phyloP scores from a whole-genome alignment of 106 monocot genomes.

The Dendrobium huoshanense region DNA sequence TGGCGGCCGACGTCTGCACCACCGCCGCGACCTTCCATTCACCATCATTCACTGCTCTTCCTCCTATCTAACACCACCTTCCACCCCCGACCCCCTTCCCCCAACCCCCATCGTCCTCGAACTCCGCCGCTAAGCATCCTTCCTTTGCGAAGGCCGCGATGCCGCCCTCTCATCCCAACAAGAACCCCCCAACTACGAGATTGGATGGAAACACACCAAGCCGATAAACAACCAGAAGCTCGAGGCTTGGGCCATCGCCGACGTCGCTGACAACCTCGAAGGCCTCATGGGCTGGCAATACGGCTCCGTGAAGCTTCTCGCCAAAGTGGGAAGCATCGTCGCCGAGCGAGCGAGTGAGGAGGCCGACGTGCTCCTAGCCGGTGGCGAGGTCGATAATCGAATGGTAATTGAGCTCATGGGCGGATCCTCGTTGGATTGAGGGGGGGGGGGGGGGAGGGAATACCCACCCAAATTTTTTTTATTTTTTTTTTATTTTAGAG shows the following conservation, averaged over 20 bases:
- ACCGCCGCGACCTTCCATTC: not conserved
- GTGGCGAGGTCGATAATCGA: slow-evolving; percentile 65
- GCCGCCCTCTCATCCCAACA: slow-evolving; percentile 15
- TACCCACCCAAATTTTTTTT: too few relatives aligned
- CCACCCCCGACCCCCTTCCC: slow-evolving; percentile 8
- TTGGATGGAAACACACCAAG: slow-evolving; percentile 85
- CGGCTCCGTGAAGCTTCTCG: slow-evolving; percentile 67
- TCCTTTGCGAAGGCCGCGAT: slow-evolving; percentile 13
- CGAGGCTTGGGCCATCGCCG: slow-evolving; percentile 64
- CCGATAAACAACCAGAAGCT: slow-evolving; percentile 59
- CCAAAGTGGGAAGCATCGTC: slow-evolving; percentile 55
- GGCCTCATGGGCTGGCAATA: slow-evolving; percentile 50
- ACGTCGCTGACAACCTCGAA: slow-evolving; percentile 80
- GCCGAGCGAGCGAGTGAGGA: slow-evolving; percentile 74
- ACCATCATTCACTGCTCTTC: slow-evolving; percentile 4
- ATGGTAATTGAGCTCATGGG: slow-evolving; percentile 13
- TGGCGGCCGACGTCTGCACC: not conserved
- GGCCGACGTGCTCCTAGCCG: slow-evolving; percentile 50
- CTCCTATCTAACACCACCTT: slow-evolving; percentile 2
- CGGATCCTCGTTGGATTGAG: too few relatives aligned
- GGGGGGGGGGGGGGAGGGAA: too few relatives aligned
- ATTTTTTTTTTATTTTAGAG: too few relatives aligned
- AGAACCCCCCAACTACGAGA: slow-evolving; percentile 79
- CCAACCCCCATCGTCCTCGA: slow-evolving; percentile 10
- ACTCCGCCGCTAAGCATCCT: slow-evolving; percentile 21